phyloP scores from a whole-genome alignment of 805 yeast genomes.

The Cyberlindnera mrakii region DNA sequence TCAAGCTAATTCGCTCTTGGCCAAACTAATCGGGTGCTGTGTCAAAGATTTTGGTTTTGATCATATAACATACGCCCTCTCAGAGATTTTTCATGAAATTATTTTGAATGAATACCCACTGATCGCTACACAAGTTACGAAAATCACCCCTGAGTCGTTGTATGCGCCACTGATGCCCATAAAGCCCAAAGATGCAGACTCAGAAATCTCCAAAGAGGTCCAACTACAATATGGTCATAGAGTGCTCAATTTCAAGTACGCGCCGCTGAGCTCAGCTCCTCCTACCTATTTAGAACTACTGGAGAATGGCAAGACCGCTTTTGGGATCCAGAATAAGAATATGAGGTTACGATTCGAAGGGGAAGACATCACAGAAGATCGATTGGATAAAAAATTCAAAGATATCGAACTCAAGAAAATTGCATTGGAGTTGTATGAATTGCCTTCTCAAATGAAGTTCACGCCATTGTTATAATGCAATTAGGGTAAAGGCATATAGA shows the following conservation, averaged over 20 bases:
- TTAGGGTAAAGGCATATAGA: not conserved
- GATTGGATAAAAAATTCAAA: slow-evolving; percentile 17
- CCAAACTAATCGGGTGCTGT: slow-evolving; percentile 60
- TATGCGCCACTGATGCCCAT: slow-evolving; percentile 23
- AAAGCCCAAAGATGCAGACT: slow-evolving; percentile 31
- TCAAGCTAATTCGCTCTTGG: slow-evolving; percentile 48
- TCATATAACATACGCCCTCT: slow-evolving; percentile 51
- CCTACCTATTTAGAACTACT: slow-evolving; percentile 77
- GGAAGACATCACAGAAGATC: slow-evolving; percentile 11
- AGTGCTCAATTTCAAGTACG: slow-evolving; percentile 58
- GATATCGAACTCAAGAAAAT: slow-evolving; percentile 7
- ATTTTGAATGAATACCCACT: slow-evolving; percentile 62
- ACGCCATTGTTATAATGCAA: slow-evolving; percentile 22
- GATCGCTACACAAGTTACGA: slow-evolving; percentile 35
- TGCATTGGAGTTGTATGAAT: slow-evolving; percentile 19
- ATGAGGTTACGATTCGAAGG: slow-evolving; percentile 15
- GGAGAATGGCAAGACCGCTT: slow-evolving; percentile 70
- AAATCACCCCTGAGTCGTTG: slow-evolving; percentile 19
- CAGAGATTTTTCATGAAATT: slow-evolving; percentile 61
- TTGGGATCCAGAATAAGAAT: slow-evolving; percentile 26
- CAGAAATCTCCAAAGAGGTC: slow-evolving; percentile 32
- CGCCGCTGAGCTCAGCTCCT: slow-evolving; percentile 61
- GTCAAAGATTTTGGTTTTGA: slow-evolving; percentile 81
- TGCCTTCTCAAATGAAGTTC: slow-evolving; percentile 12
- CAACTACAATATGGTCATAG: slow-evolving; percentile 46